Evolutionary conservation across 2,329 filamentous ascomycete species (phyloP), one percentile per base, ranked within the genome.

Genomic region (Teratosphaeria pseudoeucalypti): DNA sequence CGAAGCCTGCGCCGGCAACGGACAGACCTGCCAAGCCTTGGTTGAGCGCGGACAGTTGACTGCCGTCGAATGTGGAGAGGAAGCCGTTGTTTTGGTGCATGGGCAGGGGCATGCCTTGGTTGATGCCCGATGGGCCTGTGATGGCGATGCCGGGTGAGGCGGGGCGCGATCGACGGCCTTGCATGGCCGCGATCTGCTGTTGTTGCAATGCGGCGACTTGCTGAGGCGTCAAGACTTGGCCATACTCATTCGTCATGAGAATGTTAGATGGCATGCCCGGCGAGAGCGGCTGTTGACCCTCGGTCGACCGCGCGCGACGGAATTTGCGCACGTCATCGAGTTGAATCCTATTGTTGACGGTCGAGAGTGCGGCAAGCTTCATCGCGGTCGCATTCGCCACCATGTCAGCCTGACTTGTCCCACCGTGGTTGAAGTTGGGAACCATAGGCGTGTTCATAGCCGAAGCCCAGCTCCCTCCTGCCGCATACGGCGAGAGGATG

Each of bases 401-500:
- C 92, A 97, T 97, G 70, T 99, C 94, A 16, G 91, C 92, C 73
- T 96, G 92, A 59, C 82, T 86, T 63, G 80, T 76, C 47, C 76
- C 76, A 66, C 79, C 80, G 62, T 81, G 76, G 62, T 67, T 87
- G 74, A 97, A 99, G 65, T 86, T 92, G 49, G 90, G 79, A 5
- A 92, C 89, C 88, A 97, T 95, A 2, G 94, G 94, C 2, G 94
- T 99, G 77, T 96, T 97, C 64, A 95, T 87, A 89, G 96, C 95
- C 9, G 94, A 97, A 27, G 94, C 94, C 94, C 94, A 99, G 79
- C 94, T 97, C 59, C 90, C 90, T 72, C 90, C 90, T 57, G 87
- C 83, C 39, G 87, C 81, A 70, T 85, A 92, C 0, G 94, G 94
- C 19, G 94, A 97, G 60, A 99, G 90, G 69, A 95, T 81, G 59